These are phyloP conservation scores for Geotrichum armillariae DNA, from an alignment of 1,139 yeast species.

Conservation along the genomic window DNA sequence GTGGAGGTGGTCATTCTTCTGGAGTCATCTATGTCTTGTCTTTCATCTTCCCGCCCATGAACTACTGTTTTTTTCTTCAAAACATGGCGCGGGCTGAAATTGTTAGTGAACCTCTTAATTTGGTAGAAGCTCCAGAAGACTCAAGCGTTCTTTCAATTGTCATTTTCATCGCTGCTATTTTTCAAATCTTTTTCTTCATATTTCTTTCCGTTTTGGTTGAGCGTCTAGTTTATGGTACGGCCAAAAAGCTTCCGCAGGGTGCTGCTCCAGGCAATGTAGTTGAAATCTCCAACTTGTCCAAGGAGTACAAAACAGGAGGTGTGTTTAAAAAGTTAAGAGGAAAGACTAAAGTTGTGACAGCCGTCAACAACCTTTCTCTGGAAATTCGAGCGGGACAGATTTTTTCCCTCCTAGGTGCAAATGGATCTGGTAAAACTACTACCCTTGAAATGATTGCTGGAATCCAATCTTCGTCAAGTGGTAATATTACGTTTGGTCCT, in stretches of 20 bases:
- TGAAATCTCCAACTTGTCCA: slow-evolving; percentile 29
- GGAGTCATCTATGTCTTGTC: slow-evolving; percentile 37
- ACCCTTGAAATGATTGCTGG: slow-evolving; percentile 42
- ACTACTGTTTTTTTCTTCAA: slow-evolving; percentile 37
- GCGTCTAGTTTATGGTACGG: slow-evolving; percentile 31
- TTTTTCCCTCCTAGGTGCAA: slow-evolving; percentile 40
- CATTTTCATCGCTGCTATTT: slow-evolving; percentile 35
- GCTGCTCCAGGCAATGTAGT: slow-evolving; percentile 26
- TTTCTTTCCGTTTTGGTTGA: slow-evolving; percentile 32
- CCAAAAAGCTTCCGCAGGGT: slow-evolving; percentile 19
- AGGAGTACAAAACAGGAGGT: slow-evolving; percentile 29
- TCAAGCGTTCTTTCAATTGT: slow-evolving; percentile 34
- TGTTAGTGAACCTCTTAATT: slow-evolving; percentile 26
- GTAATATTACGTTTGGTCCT: slow-evolving; percentile 32
- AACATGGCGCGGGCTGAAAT: slow-evolving; percentile 35
- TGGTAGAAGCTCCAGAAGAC: slow-evolving; percentile 34
- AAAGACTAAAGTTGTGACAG: slow-evolving; percentile 29
- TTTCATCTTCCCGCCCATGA: slow-evolving; percentile 40
- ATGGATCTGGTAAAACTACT: slow-evolving; percentile 44
- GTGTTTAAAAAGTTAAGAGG: slow-evolving; percentile 7
- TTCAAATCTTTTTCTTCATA: slow-evolving; percentile 34
- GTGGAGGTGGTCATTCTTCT: slow-evolving; percentile 30
- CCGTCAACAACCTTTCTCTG: slow-evolving; percentile 36
- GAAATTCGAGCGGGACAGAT: slow-evolving; percentile 36
- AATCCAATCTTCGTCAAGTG: slow-evolving; percentile 34